These are phyloP conservation scores for Meyerozyma carpophila DNA, from an alignment of 1,139 yeast genomes.

Conservation along the genomic window DNA sequence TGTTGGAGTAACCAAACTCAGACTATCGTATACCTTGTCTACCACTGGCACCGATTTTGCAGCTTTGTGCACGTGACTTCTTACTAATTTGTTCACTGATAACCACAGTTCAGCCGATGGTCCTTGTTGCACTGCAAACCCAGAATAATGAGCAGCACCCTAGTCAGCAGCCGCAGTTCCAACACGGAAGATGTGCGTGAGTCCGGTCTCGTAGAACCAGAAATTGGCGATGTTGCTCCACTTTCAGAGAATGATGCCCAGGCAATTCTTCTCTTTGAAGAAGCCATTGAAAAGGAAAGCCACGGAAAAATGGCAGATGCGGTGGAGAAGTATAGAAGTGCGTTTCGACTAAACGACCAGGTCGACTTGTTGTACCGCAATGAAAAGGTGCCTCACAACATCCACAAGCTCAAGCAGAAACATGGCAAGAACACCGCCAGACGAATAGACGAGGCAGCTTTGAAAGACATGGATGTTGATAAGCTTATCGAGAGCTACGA, in stretches of 20 bases:
- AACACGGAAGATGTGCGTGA: not conserved
- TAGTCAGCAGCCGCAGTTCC: not conserved
- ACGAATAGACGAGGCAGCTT: conserved; percentile 27
- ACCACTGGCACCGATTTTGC: not conserved
- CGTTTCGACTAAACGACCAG: conserved; percentile 59
- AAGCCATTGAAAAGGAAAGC: conserved; percentile 67
- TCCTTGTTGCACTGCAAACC: not conserved
- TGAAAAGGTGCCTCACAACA: conserved; percentile 33
- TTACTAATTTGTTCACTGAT: conserved; percentile 1
- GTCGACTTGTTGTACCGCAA: conserved; percentile 66
- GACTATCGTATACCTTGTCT: not conserved
- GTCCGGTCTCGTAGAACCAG: not conserved
- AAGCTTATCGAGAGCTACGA: conserved; percentile 27
- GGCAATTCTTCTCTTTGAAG: conserved; percentile 63
- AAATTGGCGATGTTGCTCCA: not conserved
- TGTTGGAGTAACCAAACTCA: conserved; percentile 9
- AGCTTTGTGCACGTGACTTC: not conserved
- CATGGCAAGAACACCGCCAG: conserved; percentile 26
- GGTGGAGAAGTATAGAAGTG: conserved; percentile 63
- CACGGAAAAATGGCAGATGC: conserved; percentile 81
- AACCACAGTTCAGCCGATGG: not conserved
- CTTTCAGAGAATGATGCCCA: conserved; percentile 15
- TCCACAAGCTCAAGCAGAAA: conserved; percentile 19
- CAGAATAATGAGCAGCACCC: not conserved
- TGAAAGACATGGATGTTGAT: conserved; percentile 34